Conservation (phyloP, 768 basidiomycete genomes). For the Suillus placidus region DNA sequence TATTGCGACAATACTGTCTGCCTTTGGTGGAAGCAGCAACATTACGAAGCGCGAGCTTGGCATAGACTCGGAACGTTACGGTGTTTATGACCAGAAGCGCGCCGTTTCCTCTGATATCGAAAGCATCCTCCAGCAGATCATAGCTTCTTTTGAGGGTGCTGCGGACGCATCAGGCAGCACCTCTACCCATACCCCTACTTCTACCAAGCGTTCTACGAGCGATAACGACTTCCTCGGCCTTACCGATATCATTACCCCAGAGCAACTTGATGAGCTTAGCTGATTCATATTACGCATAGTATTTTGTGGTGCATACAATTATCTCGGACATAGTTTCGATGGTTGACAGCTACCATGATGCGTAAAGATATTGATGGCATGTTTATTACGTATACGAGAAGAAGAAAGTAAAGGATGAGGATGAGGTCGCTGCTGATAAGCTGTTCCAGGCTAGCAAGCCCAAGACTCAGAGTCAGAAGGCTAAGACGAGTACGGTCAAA, state of each 20-base stretch:
- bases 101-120: neutral
- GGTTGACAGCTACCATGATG: neutral
- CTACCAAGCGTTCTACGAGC: neutral
- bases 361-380: neutral
- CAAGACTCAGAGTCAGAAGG: conserved; percentile 38
- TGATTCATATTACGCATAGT: neutral
- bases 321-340: neutral
- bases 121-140: neutral
- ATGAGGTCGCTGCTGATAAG: conserved; percentile 58
- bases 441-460: conserved; percentile 59
- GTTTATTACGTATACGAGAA: conserved; percentile 17
- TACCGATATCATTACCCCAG: neutral
- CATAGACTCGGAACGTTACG: neutral
- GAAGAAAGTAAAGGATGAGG: conserved; percentile 33
- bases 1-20: neutral
- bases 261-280: neutral
- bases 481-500: conserved; percentile 25
- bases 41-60: neutral
- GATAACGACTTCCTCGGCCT: neutral
- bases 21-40: neutral
- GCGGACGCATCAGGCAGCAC: neutral
- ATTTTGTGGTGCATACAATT: neutral
- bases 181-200: neutral
- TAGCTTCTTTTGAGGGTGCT: neutral
- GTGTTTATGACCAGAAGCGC: neutral